These are phyloP conservation scores for Furcasterigmium furcatum DNA, from an alignment of 2,329 filamentous ascomycete genomes.

Conservation along the genomic window DNA sequence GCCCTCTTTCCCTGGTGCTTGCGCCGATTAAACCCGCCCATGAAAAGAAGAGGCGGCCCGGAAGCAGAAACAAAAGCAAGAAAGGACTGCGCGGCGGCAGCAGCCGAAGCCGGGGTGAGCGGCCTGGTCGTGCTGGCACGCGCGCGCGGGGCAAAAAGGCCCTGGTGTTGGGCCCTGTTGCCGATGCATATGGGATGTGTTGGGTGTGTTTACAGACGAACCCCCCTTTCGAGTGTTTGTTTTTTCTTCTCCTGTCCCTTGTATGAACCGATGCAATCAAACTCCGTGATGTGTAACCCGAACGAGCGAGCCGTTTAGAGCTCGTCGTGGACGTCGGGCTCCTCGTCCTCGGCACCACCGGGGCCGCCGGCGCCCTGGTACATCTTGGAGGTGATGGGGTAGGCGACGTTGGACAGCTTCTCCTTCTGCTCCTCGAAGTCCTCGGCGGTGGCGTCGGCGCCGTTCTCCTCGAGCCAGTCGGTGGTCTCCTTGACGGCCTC, in stretches of 20 bases:
- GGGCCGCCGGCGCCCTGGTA: slow-evolving; percentile 67
- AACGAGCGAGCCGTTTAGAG: slow-evolving; percentile 54
- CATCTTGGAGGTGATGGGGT: slow-evolving; percentile 98
- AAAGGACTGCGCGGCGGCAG: background rate
- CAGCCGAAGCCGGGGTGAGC: too few relatives aligned
- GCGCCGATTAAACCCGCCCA: too few relatives aligned
- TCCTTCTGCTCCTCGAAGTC: slow-evolving; percentile 99
- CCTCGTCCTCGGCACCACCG: slow-evolving; percentile 66
- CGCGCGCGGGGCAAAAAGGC: too few relatives aligned
- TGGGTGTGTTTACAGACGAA: too few relatives aligned
- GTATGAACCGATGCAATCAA: slow-evolving; percentile 9
- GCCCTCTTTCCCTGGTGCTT: too few relatives aligned
- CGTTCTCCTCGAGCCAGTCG: slow-evolving; percentile 97
- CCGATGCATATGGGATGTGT: too few relatives aligned
- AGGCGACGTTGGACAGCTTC: slow-evolving; percentile 94
- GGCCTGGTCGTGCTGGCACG: too few relatives aligned
- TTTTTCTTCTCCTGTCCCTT: too few relatives aligned
- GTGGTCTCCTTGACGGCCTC: slow-evolving; percentile 96
- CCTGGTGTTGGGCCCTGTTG: too few relatives aligned
- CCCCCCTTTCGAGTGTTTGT: too few relatives aligned
- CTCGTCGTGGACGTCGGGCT: slow-evolving; percentile 70
- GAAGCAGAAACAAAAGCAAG: background rate
- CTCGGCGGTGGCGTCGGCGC: slow-evolving; percentile 76
- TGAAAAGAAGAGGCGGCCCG: too few relatives aligned
- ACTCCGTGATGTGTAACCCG: slow-evolving; percentile 4